Base-by-base conservation (phyloP, 1,284 basidiomycete species). In the Thecaphora thlaspeos region DNA sequence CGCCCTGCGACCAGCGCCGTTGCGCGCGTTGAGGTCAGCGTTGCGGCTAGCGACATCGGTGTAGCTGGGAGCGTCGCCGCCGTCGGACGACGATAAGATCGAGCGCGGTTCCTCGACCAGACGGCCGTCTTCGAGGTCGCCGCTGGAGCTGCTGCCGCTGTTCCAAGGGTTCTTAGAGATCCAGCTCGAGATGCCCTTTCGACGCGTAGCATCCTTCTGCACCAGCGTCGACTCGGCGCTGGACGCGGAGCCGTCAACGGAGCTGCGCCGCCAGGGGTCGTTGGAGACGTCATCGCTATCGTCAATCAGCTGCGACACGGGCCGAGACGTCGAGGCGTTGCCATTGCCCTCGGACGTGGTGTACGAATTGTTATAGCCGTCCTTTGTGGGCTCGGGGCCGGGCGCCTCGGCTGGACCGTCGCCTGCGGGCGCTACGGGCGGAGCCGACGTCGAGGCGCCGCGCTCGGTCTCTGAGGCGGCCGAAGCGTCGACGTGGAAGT, bases 401-500 rank as follows among this genome's bases (percentile, higher is more conserved):
- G 4, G 32, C 5, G 32, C 32, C 10, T 34, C 38, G 3, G 48
- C 56, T 4, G 56, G 53, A 18, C 51, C 55, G 23, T 65, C 62
- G 2, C 62, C 62, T 1, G 54, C 57, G 19, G 62, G 57, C 2
- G 57, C 62, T 18, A 46, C 56, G 18, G 62, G 57, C 2, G 62
- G 62, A 2, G 56, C 48, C 1, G 47, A 55, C 21, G 54, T 56
- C 18, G 62, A 48, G 26, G 57, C 41, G 23, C 41, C 26, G 1
- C 47, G 39, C 14, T 46, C 28, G 18, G 12, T 24, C 48, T 57
- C 41, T 23, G 52, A 38, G 17, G 53, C 55, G 17, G 59, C 66
- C n/a, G 55, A 48, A 17, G 58, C 54, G 39, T 66, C 63, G 1
- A 51, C 67, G 12, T 61, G 56, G 50, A 95, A 95, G 82, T 93